phyloP scores from a whole-genome alignment of 31 red algal species.

The Bonnemaisonia californica region DNA sequence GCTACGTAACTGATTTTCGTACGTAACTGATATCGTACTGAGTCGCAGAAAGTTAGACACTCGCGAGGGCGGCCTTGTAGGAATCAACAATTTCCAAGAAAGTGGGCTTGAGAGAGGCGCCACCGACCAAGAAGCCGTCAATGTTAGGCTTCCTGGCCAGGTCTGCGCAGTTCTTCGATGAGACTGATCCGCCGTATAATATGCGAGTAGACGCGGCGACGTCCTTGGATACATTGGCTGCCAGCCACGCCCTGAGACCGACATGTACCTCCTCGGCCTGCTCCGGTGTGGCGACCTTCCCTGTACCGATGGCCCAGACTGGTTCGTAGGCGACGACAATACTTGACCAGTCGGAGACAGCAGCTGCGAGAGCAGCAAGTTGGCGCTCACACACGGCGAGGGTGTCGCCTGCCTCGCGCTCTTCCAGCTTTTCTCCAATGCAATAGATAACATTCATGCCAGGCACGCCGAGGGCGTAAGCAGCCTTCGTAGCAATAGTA shows the following conservation, averaged over 20 bases:
- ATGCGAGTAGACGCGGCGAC: conserved; percentile 78
- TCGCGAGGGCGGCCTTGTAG: conserved; percentile 72
- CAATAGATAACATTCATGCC: conserved; percentile 87
- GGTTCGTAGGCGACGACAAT: conserved; percentile 97
- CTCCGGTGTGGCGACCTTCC: conserved; percentile 94
- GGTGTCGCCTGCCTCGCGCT: conserved; percentile 83
- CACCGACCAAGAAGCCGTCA: conserved; percentile 95
- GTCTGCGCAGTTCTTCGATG: conserved; percentile 66
- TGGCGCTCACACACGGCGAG: conserved; percentile 77
- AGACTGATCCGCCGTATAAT: conserved; percentile 88
- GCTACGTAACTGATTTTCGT: too few relatives aligned
- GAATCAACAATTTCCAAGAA: conserved; percentile 90
- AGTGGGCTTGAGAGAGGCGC: conserved; percentile 74
- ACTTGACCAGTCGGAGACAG: conserved; percentile 50
- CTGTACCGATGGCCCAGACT: conserved; percentile 99
- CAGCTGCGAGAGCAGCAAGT: conserved; percentile 50
- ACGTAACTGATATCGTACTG: too few relatives aligned
- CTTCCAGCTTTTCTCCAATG: conserved; percentile 88
- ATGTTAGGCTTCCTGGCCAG: conserved; percentile 80
- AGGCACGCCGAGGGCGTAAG: conserved; percentile 49
- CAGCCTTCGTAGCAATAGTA: conserved; percentile 74
- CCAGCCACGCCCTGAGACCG: conserved; percentile 65
- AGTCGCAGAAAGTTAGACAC: conserved; percentile 4
- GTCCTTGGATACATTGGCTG: conserved; percentile 44
- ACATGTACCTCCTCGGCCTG: conserved; percentile 92